Base-by-base conservation (phyloP, 179 eudicot species). In the Camellia oleifera region DNA sequence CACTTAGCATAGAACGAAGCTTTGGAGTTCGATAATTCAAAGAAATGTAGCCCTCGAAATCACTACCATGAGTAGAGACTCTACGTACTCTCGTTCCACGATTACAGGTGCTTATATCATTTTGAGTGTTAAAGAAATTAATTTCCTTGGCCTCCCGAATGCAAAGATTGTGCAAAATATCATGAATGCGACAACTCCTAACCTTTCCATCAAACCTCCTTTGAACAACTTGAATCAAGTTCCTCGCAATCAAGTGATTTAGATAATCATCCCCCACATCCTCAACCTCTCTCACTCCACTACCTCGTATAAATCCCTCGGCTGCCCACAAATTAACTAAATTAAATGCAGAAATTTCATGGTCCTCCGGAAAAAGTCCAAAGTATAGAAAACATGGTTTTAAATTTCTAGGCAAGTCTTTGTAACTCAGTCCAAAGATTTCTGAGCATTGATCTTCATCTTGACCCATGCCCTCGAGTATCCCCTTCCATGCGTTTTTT, bases 151-250 rank as follows among this genome's bases (percentile, higher is more conserved):
- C 81, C 50, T 2, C 52, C 11, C 7, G 4, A 10, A 62, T 57
- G 56, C 77, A 72, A 11, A 79, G 71, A 14, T 8, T 17, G 12
- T 65, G 75, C 54, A 44, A 15, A 66, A 80, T 52, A 67, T 74
- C 79, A 42, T 80, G 82, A 74, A 74, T 68, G 18, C 74, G 74
- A 23, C 71, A 65, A 65, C 56, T 65, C 53, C 45, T 63, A 63
- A 74, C 17, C 23, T 65, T 75, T 13, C 82, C 79, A 20, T 75
- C 50, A 10, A 11, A 54, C 10, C 40, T 66, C 56, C 82, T 66
- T 7, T 40, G 53, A 44, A 18, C 17, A 26, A 74, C 74, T 65
- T 80, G 82, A 58, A 80, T 80, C 5, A 80, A 13, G 58, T 75
- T 80, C 23, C 69, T 66, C 1, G 74, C 14, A 15, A 62, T 26